phyloP scores from a whole-genome alignment of 2,329 filamentous ascomycete genomes.

The Gaeumannomyces tritici region DNA sequence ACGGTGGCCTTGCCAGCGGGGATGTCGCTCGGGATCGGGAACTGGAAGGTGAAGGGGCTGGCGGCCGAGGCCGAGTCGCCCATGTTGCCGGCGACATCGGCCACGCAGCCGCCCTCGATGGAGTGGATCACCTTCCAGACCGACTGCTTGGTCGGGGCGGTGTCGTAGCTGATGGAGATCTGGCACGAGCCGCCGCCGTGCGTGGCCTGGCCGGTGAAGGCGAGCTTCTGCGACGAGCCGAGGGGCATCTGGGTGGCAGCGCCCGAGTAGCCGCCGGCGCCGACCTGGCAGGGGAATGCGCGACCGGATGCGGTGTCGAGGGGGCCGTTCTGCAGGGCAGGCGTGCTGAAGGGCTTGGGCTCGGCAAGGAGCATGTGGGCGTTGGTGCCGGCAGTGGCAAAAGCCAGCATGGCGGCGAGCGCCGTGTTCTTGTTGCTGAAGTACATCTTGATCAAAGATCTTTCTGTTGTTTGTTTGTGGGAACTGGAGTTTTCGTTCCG shows the following conservation, averaged over 20 bases:
- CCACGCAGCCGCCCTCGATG: slow-evolving; percentile 77
- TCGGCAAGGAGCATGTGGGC: slow-evolving; percentile 69
- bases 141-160: slow-evolving; percentile 52
- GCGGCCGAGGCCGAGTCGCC: slow-evolving; percentile 30
- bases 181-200: slow-evolving; percentile 95
- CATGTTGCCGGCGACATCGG: slow-evolving; percentile 47
- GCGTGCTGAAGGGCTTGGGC: slow-evolving; percentile 52
- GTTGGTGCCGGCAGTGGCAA: slow-evolving; percentile 45
- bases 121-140: slow-evolving; percentile 87
- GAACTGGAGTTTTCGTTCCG: slow-evolving; percentile 26
- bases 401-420: slow-evolving; percentile 35
- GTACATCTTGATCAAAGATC: slow-evolving; percentile 38
- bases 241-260: slow-evolving; percentile 51
- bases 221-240: slow-evolving; percentile 51
- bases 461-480: slow-evolving; percentile 17
- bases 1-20: slow-evolving; percentile 69
- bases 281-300: slow-evolving; percentile 77
- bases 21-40: slow-evolving; percentile 61
- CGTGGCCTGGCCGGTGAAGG: slow-evolving; percentile 61
- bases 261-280: slow-evolving; percentile 35
- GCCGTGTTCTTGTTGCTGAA: slow-evolving; percentile 33
- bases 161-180: slow-evolving; percentile 73
- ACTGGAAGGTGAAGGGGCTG: slow-evolving; percentile 53
- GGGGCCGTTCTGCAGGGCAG: slow-evolving; percentile 48
- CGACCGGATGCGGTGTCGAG: slow-evolving; percentile 41